Conservation (phyloP, 202 grass and related monocot species). For the Bolboschoenoplectus hybrid region DNA sequence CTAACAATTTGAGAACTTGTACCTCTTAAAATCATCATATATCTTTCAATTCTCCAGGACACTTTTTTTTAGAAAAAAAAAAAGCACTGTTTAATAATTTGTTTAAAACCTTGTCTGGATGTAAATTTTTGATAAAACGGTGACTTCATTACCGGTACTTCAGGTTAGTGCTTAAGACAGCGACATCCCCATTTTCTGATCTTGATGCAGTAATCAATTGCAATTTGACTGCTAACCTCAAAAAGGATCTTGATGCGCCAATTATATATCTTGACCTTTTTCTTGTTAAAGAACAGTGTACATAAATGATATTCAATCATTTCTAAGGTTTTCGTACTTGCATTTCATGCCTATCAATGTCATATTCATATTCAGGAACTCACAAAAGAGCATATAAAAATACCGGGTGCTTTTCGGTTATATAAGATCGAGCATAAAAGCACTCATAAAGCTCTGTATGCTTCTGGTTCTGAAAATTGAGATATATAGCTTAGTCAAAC, state of each 20-base stretch:
- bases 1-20: neutral
- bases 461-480: neutral
- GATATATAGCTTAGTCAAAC: neutral
- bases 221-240: too few relatives aligned
- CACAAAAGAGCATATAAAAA: neutral
- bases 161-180: neutral
- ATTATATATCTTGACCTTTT: neutral
- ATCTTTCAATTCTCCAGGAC: neutral
- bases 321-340: neutral
- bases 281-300: neutral
- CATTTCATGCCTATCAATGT: neutral
- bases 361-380: neutral
- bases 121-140: neutral
- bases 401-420: neutral
- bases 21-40: neutral
- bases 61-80: too few relatives aligned
- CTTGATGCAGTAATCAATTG: neutral
- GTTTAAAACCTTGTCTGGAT: slow-evolving; percentile 9
- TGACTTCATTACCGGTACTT: neutral
- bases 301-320: neutral
- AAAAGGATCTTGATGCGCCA: too few relatives aligned
- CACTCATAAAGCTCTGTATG: neutral
- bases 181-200: neutral
- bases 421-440: neutral
- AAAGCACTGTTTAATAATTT: neutral